Percentiles rank a stretch among this genome's conserved stretches.
These are phyloP conservation scores for Blastobotrys capitulatus DNA, from an alignment of 1,139 yeast species.

Conservation along the genomic window DNA sequence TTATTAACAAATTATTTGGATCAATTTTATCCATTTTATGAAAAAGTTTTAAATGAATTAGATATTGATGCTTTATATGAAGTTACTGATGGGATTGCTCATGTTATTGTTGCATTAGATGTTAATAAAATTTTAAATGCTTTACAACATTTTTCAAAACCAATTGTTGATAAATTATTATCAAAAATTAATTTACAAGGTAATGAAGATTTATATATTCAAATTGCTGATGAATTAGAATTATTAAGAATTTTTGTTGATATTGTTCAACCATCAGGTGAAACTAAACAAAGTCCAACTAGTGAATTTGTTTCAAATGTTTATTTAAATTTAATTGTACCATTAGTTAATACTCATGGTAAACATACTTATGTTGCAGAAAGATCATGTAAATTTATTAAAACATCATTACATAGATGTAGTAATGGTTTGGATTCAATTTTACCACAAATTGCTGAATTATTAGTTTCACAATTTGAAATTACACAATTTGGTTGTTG, in stretches of 20 bases:
- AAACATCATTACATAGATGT: conserved; percentile 62
- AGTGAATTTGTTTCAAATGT: conserved; percentile 53
- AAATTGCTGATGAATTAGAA: conserved; percentile 73
- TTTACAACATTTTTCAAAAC: conserved; percentile 59
- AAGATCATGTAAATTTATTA: conserved; percentile 62
- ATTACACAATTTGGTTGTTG: conserved; percentile 72
- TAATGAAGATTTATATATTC: conserved; percentile 38
- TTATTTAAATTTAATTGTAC: conserved; percentile 50
- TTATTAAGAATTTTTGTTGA: conserved; percentile 65
- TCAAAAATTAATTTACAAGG: conserved; percentile 25
- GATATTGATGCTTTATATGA: conserved; percentile 72
- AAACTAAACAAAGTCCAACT: conserved; percentile 44
- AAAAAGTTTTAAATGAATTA: conserved; percentile 49
- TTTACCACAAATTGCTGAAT: conserved; percentile 57
- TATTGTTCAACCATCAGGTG: conserved; percentile 38
- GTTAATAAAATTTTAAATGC: conserved; percentile 38
- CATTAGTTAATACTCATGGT: conserved; percentile 51
- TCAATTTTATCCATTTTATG: conserved; percentile 72
- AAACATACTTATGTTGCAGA: conserved; percentile 60
- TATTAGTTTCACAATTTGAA: conserved; percentile 62
- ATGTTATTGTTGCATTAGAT: conserved; percentile 62
- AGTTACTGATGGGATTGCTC: conserved; percentile 85
- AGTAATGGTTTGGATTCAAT: conserved; percentile 58
- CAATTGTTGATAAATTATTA: conserved; percentile 50
- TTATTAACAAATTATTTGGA: conserved; percentile 64